Evolutionary conservation across 768 basidiomycete genomes (phyloP), one percentile per base, ranked within the genome.

Genomic region (Gelatoporia subvermispora): DNA sequence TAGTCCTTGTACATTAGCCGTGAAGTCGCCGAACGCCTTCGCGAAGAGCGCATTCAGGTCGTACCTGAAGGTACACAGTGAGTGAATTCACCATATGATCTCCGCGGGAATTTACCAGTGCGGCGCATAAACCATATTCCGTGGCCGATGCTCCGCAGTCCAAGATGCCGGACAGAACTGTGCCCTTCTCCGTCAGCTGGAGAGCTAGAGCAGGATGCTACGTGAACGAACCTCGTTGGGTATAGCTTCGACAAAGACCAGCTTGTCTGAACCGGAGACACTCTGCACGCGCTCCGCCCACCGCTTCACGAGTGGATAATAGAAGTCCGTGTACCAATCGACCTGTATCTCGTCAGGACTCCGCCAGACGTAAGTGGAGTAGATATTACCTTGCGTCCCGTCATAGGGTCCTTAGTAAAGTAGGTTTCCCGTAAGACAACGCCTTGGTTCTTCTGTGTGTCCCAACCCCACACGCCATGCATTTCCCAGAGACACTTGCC

Each of bases 401-500:
- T 83, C 48, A 60, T 57, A 2, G 90, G 88, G 61, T 92, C 71
- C 47, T 79, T 79, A 11, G 70, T 64, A 58, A 99, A 99, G 62
- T 96, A 98, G 54, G 75, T 87, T 61, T 92, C 89, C 41, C 88
- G 75, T 46, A 98, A 65, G 3, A 88, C 82, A 1, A 94, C 82
- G 0, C 82, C 84, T 51, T 79, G 73, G 13, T 82, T 66, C 57
- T 82, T 84, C 23, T 68, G 69, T 4, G 64, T 67, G 58, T 91
- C 86, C 84, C 86, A 97, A 0, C 82, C 80, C 95, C 96, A 99
- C 3, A 98, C 89, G 16, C 88, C 90, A 54, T 98, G 93, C 70
- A 84, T 77, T 58, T 89, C 85, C 93, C 93, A 95, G 3, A 93
- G 56, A 60, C 93, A 96, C 49, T 74, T 64, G 13, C 85, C 82